Percentiles rank a stretch among this genome's conserved stretches.
phyloP scores from a whole-genome alignment of 495 filamentous ascomycete genomes.

The Parmelia sp. region DNA sequence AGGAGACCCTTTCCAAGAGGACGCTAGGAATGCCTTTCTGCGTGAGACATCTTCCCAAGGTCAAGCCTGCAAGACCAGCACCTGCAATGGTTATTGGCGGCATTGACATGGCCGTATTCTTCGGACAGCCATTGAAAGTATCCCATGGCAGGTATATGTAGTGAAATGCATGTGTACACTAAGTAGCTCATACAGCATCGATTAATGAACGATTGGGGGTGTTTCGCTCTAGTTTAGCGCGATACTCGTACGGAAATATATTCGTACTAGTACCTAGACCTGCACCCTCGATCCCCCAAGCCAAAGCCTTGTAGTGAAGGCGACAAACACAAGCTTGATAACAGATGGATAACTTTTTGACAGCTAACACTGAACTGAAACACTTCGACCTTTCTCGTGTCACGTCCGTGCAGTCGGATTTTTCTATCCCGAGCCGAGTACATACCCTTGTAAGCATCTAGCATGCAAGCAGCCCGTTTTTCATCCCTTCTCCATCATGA shows the following conservation, averaged over 20 bases:
- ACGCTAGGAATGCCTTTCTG: slow-evolving; percentile 29
- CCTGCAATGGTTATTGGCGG: slow-evolving; percentile 31
- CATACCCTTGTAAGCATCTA: background rate
- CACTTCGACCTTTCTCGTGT: too few relatives aligned
- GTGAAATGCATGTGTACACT: background rate
- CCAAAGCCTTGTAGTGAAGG: too few relatives aligned
- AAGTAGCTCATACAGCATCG: too few relatives aligned
- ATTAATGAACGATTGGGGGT: too few relatives aligned
- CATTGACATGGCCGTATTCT: slow-evolving; percentile 12
- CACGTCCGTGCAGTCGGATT: too few relatives aligned
- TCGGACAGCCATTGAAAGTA: background rate
- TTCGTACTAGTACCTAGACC: too few relatives aligned
- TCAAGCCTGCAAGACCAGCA: slow-evolving; percentile 32
- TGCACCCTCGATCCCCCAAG: too few relatives aligned
- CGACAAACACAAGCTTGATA: too few relatives aligned
- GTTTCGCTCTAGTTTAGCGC: too few relatives aligned
- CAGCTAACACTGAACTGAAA: too few relatives aligned
- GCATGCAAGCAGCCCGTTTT: background rate
- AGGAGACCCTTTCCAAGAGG: background rate
- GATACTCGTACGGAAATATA: too few relatives aligned
- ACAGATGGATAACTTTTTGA: too few relatives aligned
- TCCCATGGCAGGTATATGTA: background rate
- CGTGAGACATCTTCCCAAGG: slow-evolving; percentile 31
- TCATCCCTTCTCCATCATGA: background rate
- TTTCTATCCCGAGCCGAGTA: background rate